Percentiles rank a stretch among this genome's conserved stretches.
These are phyloP conservation scores for Sarocladium oryzae DNA, from an alignment of 2,329 filamentous ascomycete genomes.

Conservation along the genomic window DNA sequence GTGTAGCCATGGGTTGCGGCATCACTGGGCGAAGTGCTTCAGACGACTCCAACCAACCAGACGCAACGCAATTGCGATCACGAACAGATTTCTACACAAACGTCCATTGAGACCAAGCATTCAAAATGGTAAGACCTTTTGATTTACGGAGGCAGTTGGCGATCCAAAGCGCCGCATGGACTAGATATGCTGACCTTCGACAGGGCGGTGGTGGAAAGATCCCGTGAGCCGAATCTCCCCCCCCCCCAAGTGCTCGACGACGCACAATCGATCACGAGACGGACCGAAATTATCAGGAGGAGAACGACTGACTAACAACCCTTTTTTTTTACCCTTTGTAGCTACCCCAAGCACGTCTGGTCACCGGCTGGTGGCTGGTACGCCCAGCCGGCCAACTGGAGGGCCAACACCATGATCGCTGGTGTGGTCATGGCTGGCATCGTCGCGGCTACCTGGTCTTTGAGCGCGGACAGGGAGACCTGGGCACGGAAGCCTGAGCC, in stretches of 20 bases:
- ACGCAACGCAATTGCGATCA: constrained; percentile 23
- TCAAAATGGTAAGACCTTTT: constrained; percentile 49
- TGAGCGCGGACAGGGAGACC: constrained; percentile 67
- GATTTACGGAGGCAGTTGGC: not conserved
- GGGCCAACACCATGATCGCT: constrained; percentile 77
- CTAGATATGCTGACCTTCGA: constrained; percentile 23
- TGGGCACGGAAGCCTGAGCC: constrained; percentile 71
- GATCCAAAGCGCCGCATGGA: not conserved
- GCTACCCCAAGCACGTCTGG: constrained; percentile 99
- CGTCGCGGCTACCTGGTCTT: constrained; percentile 59
- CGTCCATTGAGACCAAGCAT: constrained; percentile 22
- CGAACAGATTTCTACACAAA: constrained; percentile 18
- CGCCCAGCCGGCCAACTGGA: constrained; percentile 91
- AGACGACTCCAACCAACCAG: not conserved
- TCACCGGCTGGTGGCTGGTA: constrained; percentile 98
- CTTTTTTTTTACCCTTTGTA: constrained; percentile 28
- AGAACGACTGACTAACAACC: not conserved
- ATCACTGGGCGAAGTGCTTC: not conserved
- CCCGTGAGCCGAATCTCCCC: constrained; percentile 37
- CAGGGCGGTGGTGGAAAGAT: constrained; percentile 70
- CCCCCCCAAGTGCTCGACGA: constrained; percentile 8
- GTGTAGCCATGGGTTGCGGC: constrained; percentile 1
- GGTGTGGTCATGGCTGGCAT: constrained; percentile 62
- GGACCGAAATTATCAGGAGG: constrained; percentile 16
- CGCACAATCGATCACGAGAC: constrained; percentile 6